Percentiles rank a stretch among this genome's conserved stretches.
These are phyloP conservation scores for Heterobasidion irregulare DNA, from an alignment of 1,284 basidiomycete genomes.

Conservation along the genomic window DNA sequence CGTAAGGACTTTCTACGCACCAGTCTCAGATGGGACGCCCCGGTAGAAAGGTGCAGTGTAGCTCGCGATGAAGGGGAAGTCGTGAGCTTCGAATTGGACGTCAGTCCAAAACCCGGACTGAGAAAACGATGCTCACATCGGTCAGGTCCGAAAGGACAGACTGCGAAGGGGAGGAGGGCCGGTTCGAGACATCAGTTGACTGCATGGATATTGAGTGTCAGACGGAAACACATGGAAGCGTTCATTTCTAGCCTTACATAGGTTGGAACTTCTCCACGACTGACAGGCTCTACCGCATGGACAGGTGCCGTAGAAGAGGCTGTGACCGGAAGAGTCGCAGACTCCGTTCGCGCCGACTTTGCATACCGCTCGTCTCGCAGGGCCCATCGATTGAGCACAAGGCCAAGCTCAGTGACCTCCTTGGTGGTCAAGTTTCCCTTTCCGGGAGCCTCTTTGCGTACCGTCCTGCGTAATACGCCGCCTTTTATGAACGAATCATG, in stretches of 20 bases:
- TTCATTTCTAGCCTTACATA: neutral
- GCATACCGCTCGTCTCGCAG: neutral
- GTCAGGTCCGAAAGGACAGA: neutral
- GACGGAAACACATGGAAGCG: too few species aligned
- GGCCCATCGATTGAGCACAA: conserved; percentile 41
- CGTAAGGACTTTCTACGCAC: neutral
- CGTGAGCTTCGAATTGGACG: neutral
- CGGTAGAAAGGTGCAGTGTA: neutral
- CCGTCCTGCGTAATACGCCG: conserved; percentile 32
- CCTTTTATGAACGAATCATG: conserved; percentile 53
- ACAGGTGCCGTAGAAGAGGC: too few species aligned
- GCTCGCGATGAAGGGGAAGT: neutral
- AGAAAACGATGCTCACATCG: neutral
- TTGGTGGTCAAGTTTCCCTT: conserved; percentile 44
- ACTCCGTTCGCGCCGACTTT: neutral
- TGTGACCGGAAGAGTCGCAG: neutral
- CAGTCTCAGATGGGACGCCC: neutral
- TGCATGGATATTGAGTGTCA: neutral
- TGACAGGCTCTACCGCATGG: neutral
- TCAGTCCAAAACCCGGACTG: neutral
- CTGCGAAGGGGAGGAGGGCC: neutral
- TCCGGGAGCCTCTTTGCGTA: conserved; percentile 38
- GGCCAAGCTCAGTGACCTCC: conserved; percentile 40
- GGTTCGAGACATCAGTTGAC: neutral
- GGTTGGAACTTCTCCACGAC: neutral